Evolutionary conservation across 2,329 filamentous ascomycete genomes (phyloP).

Genomic region (Epicoccum nigrum): DNA sequence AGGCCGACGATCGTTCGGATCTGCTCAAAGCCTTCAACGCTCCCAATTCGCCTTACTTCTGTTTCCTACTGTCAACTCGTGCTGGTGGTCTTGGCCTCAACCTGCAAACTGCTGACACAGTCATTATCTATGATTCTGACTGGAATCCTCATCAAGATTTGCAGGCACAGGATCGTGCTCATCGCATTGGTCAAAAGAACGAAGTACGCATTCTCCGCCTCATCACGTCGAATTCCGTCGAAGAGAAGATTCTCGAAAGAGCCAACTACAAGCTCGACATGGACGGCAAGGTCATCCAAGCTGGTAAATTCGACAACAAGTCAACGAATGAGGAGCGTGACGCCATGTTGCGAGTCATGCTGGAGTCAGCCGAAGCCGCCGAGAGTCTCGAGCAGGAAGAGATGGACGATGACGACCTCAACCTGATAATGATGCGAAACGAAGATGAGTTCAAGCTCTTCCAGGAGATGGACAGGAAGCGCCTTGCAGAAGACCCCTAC

Average conservation of each 20-base stretch:
- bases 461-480: constrained; percentile 81
- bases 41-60: constrained; percentile 90
- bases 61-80: constrained; percentile 97
- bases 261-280: constrained; percentile 98
- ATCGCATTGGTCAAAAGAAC: constrained; percentile 99
- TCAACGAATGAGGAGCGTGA: constrained; percentile 98
- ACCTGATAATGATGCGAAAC: constrained; percentile 87
- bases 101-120: constrained; percentile 94
- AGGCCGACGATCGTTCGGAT: constrained; percentile 95
- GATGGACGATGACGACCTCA: constrained; percentile 98
- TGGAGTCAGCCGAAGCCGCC: constrained; percentile 77
- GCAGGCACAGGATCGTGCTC: constrained; percentile 98
- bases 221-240: constrained; percentile 95
- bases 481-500: constrained; percentile 70
- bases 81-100: constrained; percentile 98
- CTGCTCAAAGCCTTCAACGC: constrained; percentile 88
- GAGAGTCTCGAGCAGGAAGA: constrained; percentile 86
- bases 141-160: constrained; percentile 99
- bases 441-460: constrained; percentile 80
- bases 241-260: constrained; percentile 97
- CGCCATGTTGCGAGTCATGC: constrained; percentile 89
- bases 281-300: constrained; percentile 99
- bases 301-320: constrained; percentile 99
- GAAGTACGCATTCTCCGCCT: constrained; percentile 95
- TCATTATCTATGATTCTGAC: constrained; percentile 99